Conservation (phyloP, 2,329 filamentous ascomycete genomes). For the Zymoseptoria tritici region DNA sequence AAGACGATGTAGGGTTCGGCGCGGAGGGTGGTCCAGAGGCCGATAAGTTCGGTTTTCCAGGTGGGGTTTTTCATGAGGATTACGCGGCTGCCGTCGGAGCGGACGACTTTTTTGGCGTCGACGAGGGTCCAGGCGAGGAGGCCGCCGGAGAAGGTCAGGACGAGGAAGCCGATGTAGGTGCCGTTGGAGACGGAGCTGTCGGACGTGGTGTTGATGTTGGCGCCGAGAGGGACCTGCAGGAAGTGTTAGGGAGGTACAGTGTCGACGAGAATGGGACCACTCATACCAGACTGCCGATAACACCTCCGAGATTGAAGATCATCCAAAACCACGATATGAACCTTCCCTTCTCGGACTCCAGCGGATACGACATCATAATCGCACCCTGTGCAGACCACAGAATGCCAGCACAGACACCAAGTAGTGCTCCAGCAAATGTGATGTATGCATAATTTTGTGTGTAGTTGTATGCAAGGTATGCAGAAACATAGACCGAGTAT, state of each 20-base stretch:
- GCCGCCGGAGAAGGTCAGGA: conserved; percentile 71
- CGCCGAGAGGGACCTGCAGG: conserved; percentile 58
- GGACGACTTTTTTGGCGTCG: conserved; percentile 64
- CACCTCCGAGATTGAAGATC: conserved; percentile 87
- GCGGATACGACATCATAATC: conserved; percentile 85
- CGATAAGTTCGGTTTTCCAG: conserved; percentile 70
- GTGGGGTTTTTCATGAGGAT: conserved; percentile 88
- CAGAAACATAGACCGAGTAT: conserved; percentile 66
- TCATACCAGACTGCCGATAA: conserved; percentile 65
- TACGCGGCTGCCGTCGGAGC: conserved; percentile 68
- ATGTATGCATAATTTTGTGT: conserved; percentile 61
- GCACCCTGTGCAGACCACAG: conserved; percentile 78
- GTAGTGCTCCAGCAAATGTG: conserved; percentile 67
- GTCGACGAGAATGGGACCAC: too few species aligned
- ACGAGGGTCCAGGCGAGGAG: conserved; percentile 61
- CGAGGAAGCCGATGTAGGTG: conserved; percentile 81
- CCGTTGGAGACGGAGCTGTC: conserved; percentile 57
- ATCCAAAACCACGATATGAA: conserved; percentile 92
- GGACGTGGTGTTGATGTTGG: conserved; percentile 56
- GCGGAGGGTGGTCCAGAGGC: conserved; percentile 65
- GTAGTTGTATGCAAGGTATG: conserved; percentile 65
- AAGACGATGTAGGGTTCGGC: conserved; percentile 65
- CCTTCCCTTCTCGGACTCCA: conserved; percentile 71
- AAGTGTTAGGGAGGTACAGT: neutral
- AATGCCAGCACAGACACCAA: conserved; percentile 71